Base-by-base conservation (phyloP, 176 grass and related monocot species). In the Musa itinerans region DNA sequence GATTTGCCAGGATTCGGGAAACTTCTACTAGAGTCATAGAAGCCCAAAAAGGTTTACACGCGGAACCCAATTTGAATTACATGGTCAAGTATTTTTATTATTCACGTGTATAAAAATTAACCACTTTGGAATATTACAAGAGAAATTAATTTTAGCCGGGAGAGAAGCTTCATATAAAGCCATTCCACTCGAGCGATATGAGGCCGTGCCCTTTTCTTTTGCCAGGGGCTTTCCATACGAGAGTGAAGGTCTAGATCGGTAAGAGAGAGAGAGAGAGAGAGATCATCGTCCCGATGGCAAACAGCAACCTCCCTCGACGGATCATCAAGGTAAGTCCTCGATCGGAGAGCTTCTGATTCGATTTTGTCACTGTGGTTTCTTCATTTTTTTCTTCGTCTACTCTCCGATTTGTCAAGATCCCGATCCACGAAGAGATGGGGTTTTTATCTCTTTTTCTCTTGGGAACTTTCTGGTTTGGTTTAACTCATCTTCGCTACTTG, bases 241-340 rank as follows among this genome's bases (percentile, higher is more conserved):
- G 29, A 29, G 34, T 43, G 34, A 43, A 43, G 29, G 34, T 43
- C 4, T 43, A 6, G 4, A 43, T 43, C 34, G 34, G 34, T 43
- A 3, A 51, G 34, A 14, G 6, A 49, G 43, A 5, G 48, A 19
- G 52, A 23, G 66, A 29, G 51, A 81, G 53, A 83, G 12, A 73
- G 77, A 53, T 57, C 52, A 11, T 54, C 72, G 76, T 61, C 43
- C 6, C 19, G 64, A 98, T 98, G 94, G 94, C 94, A 20, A 98
- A 98, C 86, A 89, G 84, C 82, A 98, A 91, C 81, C 94, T 98
- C 78, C 94, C 94, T 15, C 84, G 94, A 17, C 84, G 94, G 82
- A 98, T 98, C 88, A 93, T 98, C 84, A 98, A 98, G 94, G 94
- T 87, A 75, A 78, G 19, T 50, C 19, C 19, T 63, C 62, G 10